These are phyloP conservation scores for Vachellia pachyceras DNA, from an alignment of 306 rosid genomes.

Conservation along the genomic window DNA sequence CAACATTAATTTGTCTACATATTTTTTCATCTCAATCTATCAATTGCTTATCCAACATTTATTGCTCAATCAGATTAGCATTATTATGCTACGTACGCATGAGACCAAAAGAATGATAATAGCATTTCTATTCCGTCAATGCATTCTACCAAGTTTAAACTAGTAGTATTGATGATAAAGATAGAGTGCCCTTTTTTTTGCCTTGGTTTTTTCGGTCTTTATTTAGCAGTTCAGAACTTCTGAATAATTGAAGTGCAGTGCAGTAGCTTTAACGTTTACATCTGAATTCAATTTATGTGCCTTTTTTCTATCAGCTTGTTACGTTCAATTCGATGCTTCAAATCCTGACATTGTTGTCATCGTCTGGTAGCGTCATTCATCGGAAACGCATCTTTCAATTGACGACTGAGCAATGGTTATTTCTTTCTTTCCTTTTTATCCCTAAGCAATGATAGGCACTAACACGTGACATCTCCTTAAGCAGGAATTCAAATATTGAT, in stretches of 20 bases:
- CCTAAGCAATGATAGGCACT: no score
- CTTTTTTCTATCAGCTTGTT: background rate
- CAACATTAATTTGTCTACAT: background rate
- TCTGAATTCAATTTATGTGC: slow-evolving; percentile 25
- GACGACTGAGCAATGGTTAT: background rate
- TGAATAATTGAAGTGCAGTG: background rate
- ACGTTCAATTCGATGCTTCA: slow-evolving; percentile 18
- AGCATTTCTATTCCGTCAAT: background rate
- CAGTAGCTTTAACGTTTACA: background rate
- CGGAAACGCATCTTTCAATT: slow-evolving; percentile 10
- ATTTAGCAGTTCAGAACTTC: slow-evolving; percentile 1
- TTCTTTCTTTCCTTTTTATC: no score
- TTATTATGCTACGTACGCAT: background rate
- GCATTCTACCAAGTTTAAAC: background rate
- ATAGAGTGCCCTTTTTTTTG: slow-evolving; percentile 1
- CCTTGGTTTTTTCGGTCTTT: background rate
- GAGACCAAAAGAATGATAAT: slow-evolving; percentile 4
- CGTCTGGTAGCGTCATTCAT: slow-evolving; percentile 28
- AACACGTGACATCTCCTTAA: no score
- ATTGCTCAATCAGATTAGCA: background rate
- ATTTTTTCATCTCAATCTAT: background rate
- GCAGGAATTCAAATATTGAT: no score
- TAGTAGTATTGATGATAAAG: background rate
- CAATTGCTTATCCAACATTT: background rate
- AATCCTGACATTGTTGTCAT: no score